Conservation (phyloP, 495 filamentous ascomycete species). For the Evansstolkia leycettana region DNA sequence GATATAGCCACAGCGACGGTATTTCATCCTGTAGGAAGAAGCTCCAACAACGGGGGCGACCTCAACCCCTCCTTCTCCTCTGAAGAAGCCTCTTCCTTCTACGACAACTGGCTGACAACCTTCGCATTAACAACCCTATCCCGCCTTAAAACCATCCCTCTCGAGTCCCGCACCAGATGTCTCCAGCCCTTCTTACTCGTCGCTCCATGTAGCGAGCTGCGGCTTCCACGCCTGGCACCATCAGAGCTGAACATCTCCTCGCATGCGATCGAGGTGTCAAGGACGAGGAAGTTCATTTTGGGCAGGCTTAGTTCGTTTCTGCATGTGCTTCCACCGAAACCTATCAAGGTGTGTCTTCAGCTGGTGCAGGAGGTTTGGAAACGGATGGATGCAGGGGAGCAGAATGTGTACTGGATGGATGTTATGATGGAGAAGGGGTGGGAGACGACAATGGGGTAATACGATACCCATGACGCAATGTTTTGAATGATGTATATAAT, state of each 20-base stretch:
- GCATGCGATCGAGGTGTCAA: conserved; percentile 34
- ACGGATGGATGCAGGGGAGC: conserved; percentile 31
- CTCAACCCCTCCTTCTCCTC: neutral
- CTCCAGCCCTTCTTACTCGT: conserved; percentile 43
- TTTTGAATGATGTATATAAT: too few relatives aligned
- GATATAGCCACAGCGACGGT: too few relatives aligned
- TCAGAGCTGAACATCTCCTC: conserved; percentile 23
- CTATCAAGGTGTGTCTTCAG: conserved; percentile 33
- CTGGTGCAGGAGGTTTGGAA: conserved; percentile 41
- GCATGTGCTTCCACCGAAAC: conserved; percentile 40
- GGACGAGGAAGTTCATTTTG: conserved; percentile 32
- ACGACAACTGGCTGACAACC: conserved; percentile 37
- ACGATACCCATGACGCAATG: neutral
- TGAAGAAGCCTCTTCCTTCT: conserved; percentile 6
- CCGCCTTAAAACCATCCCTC: conserved; percentile 36
- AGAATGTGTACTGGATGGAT: conserved; percentile 40
- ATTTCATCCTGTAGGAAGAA: neutral
- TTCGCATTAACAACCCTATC: conserved; percentile 41
- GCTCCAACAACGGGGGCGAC: neutral
- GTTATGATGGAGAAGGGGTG: conserved; percentile 45
- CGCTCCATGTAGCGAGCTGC: conserved; percentile 36
- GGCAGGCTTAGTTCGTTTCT: conserved; percentile 34
- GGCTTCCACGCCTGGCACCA: conserved; percentile 16
- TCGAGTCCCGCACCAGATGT: conserved; percentile 42
- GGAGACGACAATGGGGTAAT: conserved; percentile 45